phyloP scores from a whole-genome alignment of 345 rosid genomes.

The Gossypium ekmanianum region DNA sequence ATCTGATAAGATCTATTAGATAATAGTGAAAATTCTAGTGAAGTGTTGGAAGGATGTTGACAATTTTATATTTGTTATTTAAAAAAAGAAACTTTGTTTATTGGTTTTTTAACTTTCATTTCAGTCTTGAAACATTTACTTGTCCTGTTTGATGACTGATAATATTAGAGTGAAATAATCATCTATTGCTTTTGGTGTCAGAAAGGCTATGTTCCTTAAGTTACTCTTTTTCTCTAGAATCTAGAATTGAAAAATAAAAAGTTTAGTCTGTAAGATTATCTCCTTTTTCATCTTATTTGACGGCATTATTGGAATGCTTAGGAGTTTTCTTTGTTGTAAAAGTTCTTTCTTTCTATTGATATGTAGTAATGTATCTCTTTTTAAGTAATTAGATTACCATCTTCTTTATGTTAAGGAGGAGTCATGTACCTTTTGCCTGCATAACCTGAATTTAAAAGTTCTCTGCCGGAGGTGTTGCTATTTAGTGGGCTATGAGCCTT shows the following conservation, averaged over 20 bases:
- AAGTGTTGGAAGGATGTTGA: conserved; percentile 19
- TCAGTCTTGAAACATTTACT: background rate
- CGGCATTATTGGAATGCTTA: background rate
- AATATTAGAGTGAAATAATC: background rate
- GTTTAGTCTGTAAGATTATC: background rate
- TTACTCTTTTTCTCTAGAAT: conserved; percentile 4
- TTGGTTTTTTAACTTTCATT: background rate
- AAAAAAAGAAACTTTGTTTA: background rate
- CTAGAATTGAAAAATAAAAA: background rate
- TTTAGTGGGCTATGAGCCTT: background rate
- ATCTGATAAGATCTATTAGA: background rate
- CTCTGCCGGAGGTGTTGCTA: background rate
- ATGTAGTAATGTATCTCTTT: background rate
- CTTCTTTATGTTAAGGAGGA: background rate
- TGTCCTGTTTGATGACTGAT: background rate
- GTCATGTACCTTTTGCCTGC: conserved; percentile 16
- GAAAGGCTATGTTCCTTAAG: background rate
- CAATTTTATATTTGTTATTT: background rate
- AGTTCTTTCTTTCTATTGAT: background rate
- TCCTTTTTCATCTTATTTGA: background rate
- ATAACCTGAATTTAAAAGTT: background rate
- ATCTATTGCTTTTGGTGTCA: background rate
- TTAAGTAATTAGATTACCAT: background rate
- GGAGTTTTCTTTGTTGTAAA: background rate
- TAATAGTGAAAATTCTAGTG: conserved; percentile 2